Percentiles rank a stretch among this genome's conserved stretches.
phyloP scores from a whole-genome alignment of 495 filamentous ascomycete species.

The Hyphodiscus hymeniophilus region DNA sequence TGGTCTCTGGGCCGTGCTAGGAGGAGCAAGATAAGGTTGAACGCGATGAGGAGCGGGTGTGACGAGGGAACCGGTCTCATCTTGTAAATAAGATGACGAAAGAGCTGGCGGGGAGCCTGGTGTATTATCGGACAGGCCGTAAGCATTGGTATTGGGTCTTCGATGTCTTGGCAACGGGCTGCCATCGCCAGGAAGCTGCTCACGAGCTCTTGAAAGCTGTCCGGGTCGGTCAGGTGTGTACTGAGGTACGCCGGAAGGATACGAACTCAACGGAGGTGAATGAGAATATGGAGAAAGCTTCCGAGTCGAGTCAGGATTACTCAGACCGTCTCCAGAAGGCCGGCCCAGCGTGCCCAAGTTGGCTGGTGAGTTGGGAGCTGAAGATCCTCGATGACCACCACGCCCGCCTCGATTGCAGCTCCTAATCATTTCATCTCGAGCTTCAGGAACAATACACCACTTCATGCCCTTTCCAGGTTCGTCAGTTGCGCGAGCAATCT shows the following conservation, averaged over 20 bases:
- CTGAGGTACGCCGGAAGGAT: constrained; percentile 33
- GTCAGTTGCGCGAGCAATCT: constrained; percentile 82
- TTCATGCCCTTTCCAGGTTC: constrained; percentile 99
- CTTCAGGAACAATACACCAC: constrained; percentile 79
- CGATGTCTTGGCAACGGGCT: constrained; percentile 45
- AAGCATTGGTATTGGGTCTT: constrained; percentile 35
- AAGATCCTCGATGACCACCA: constrained; percentile 50
- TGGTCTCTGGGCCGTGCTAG: constrained; percentile 80
- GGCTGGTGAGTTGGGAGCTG: constrained; percentile 47
- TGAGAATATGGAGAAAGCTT: constrained; percentile 39
- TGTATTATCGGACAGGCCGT: constrained; percentile 50
- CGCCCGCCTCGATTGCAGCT: constrained; percentile 40
- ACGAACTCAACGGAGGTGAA: constrained; percentile 38
- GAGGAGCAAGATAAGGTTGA: constrained; percentile 75
- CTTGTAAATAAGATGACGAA: constrained; percentile 51
- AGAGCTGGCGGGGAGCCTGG: constrained; percentile 62
- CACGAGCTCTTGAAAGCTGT: constrained; percentile 42
- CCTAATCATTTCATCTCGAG: constrained; percentile 61
- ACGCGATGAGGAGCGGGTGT: constrained; percentile 82
- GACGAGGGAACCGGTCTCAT: constrained; percentile 52
- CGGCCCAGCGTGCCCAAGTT: constrained; percentile 31
- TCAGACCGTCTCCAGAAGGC: constrained; percentile 37
- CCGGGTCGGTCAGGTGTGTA: constrained; percentile 52
- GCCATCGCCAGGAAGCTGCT: constrained; percentile 37
- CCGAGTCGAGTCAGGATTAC: constrained; percentile 35